Percentiles rank a stretch among this genome's conserved stretches.
phyloP scores from a whole-genome alignment of 1,284 basidiomycete genomes.

The Cryptococcus hybrid region DNA sequence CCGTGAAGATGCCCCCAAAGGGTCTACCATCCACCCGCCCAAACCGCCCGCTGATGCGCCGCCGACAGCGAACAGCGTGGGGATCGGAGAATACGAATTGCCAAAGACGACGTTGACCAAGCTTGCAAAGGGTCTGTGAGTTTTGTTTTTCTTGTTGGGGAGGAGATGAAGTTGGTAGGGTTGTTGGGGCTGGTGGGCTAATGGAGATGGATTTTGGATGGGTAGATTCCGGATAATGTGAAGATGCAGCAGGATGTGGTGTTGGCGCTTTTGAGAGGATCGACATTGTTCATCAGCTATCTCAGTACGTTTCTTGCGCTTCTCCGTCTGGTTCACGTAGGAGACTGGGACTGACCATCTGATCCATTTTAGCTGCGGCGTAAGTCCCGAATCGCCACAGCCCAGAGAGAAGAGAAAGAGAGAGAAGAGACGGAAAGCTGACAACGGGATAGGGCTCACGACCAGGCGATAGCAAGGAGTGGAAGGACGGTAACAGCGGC shows the following conservation, averaged over 20 bases:
- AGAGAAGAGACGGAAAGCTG: background rate
- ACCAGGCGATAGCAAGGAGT: constrained; percentile 75
- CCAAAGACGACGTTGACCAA: constrained; percentile 76
- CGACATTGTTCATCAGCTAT: constrained; percentile 89
- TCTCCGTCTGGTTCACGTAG: background rate
- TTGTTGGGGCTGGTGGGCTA: background rate
- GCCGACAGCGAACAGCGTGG: constrained; percentile 18
- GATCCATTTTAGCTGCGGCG: constrained; percentile 61
- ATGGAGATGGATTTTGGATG: background rate
- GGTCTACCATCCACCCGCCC: constrained; percentile 17
- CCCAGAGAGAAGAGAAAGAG: background rate
- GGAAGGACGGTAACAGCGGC: constrained; percentile 85
- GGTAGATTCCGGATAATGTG: constrained; percentile 73
- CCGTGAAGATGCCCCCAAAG: constrained; percentile 28
- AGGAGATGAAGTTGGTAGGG: background rate
- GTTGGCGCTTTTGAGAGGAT: constrained; percentile 74
- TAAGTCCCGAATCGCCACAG: constrained; percentile 30
- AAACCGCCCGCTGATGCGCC: constrained; percentile 14
- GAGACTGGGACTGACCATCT: background rate
- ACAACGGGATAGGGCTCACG: constrained; percentile 64
- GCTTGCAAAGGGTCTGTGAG: constrained; percentile 70
- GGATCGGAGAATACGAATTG: constrained; percentile 78
- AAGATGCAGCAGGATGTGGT: constrained; percentile 86
- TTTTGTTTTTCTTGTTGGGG: constrained; percentile 19
- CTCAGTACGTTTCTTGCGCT: constrained; percentile 59